These are phyloP conservation scores for Cryptococcus sp. DNA, from an alignment of 1,284 basidiomycete species.

Conservation along the genomic window DNA sequence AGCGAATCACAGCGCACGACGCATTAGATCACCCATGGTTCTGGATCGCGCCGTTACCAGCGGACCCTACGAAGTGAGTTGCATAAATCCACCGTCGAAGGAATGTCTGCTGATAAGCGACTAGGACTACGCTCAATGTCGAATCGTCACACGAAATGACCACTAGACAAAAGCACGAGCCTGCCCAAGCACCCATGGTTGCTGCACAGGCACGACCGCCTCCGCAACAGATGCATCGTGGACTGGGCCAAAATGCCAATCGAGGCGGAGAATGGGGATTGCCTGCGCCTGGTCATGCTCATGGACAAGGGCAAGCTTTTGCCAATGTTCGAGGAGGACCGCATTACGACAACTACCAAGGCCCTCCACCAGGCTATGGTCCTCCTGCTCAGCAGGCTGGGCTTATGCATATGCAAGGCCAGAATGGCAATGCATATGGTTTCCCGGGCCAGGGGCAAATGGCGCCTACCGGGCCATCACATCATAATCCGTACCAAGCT, in stretches of 20 bases:
- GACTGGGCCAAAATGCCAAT: conserved; percentile 2
- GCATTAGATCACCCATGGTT: conserved; percentile 59
- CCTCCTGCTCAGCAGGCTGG: too few relatives aligned
- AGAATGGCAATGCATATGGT: too few relatives aligned
- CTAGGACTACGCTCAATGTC: conserved; percentile 25
- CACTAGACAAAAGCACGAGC: conserved; percentile 27
- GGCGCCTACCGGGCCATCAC: too few relatives aligned
- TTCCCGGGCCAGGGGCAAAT: too few relatives aligned
- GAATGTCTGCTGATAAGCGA: background rate
- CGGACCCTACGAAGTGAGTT: conserved; percentile 75
- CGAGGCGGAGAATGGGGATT: background rate
- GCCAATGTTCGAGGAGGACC: background rate
- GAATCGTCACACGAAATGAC: conserved; percentile 50
- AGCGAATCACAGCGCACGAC: conserved; percentile 57
- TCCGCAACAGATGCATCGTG: background rate
- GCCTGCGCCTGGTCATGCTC: conserved; percentile 1
- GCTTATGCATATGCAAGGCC: too few relatives aligned
- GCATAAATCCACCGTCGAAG: background rate
- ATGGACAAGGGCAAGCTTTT: conserved; percentile 2
- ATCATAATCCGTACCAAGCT: too few relatives aligned
- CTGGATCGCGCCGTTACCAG: conserved; percentile 81
- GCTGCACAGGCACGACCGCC: background rate
- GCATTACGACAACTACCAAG: too few relatives aligned
- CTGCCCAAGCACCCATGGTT: conserved; percentile 6
- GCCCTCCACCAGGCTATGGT: too few relatives aligned